Evolutionary conservation across 1,284 basidiomycete genomes (phyloP).

Genomic region (Pterulicium gracile): DNA sequence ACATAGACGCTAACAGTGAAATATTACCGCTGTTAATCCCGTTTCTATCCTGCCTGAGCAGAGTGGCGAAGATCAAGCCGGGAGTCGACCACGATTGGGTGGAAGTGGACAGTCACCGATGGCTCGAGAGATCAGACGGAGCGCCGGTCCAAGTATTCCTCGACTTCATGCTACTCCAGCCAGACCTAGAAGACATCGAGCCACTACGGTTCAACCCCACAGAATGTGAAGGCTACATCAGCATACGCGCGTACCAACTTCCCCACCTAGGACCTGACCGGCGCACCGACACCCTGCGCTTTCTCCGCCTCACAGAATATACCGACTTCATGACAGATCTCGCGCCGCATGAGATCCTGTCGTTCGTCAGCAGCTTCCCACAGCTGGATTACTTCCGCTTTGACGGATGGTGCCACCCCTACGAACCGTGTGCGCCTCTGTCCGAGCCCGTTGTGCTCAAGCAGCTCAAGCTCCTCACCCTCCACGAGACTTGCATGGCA

Average conservation of each 20-base stretch:
- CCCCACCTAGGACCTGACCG: not conserved
- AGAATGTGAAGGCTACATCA: too few relatives aligned
- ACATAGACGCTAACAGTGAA: constrained; percentile 35
- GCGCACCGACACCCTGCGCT: not conserved
- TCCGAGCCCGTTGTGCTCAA: constrained; percentile 39
- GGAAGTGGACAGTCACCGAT: constrained; percentile 31
- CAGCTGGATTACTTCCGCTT: constrained; percentile 45
- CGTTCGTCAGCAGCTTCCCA: constrained; percentile 48
- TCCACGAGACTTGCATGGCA: constrained; percentile 48
- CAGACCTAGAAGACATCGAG: constrained; percentile 36
- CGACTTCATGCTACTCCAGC: constrained; percentile 10
- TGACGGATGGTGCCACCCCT: constrained; percentile 40
- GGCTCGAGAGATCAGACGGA: constrained; percentile 18
- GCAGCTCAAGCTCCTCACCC: constrained; percentile 38
- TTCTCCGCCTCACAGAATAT: not conserved
- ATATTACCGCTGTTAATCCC: constrained; percentile 54
- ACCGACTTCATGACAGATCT: constrained; percentile 10
- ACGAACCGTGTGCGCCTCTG: constrained; percentile 16
- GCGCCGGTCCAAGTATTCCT: constrained; percentile 10
- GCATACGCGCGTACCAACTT: too few relatives aligned
- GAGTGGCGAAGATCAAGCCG: not conserved
- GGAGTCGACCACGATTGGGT: constrained; percentile 39
- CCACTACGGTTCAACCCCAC: constrained; percentile 26
- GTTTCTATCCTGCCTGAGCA: constrained; percentile 26
- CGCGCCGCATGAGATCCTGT: constrained; percentile 34